Base-by-base conservation (phyloP, 148 eudicot species). In the Pharnaceum exiguum region DNA sequence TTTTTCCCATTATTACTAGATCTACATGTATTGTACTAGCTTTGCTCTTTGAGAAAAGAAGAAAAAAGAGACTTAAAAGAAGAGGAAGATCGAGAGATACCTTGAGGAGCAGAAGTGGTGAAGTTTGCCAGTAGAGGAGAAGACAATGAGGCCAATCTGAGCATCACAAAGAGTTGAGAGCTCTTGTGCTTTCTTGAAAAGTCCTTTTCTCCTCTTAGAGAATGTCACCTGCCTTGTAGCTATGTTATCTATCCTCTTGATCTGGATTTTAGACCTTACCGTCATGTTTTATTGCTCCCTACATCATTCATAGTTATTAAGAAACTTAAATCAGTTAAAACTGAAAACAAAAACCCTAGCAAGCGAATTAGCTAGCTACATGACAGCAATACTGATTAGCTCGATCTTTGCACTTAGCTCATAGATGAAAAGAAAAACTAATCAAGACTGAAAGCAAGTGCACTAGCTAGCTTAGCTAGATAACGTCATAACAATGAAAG, bases 81-180 rank as follows among this genome's bases (percentile, higher is more conserved):
- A 38, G n/a, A 28, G 5, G 15, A 19, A 13, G n/a, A 30, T 30
- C 28, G 47, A 46, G 22, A 60, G 12, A 60, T n/a, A 73, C 71
- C 71, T 67, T 27, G 70, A 59, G 9, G 47, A 17, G 35, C 63
- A 69, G 55, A 58, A 71, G 8, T 59, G 61, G 46, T 65, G 60
- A 52, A 65, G 61, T 60, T 46, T 71, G 21, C 33, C 18, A 46
- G 75, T 65, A 39, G 75, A 71, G 39, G 75, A 71, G 24, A 65
- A 65, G 37, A 71, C 62, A 71, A 71, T 45, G 27, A 71, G 31
- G 29, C 44, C 75, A 38, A 71, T 54, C 2, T 65, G 57, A 37
- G 70, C 70, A 71, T 71, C 75, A 38, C 75, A 71, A 24, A 71
- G 75, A 59, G 62, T 65, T 7, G 75, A 52, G 21, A 71, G 70